Conservation (phyloP, 805 yeast species). For the Wickerhamomyces silvicola region DNA sequence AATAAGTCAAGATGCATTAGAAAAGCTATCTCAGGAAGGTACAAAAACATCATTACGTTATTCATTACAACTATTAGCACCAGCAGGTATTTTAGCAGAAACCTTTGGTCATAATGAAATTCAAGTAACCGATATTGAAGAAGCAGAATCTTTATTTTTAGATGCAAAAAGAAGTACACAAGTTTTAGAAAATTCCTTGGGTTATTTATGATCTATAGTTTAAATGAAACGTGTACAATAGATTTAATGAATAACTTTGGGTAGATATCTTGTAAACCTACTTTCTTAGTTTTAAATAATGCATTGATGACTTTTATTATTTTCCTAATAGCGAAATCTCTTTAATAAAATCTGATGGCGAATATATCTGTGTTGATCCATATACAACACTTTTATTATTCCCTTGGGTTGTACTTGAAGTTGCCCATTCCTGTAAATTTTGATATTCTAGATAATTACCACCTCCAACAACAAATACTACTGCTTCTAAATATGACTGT, state of each 20-base stretch:
- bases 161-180: slow-evolving; percentile 80
- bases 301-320: too few species aligned
- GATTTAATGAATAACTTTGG: background rate
- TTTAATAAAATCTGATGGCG: slow-evolving; percentile 61
- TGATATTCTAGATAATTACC: slow-evolving; percentile 94
- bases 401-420: slow-evolving; percentile 29
- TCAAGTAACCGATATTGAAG: slow-evolving; percentile 66
- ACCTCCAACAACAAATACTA: slow-evolving; percentile 94
- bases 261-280: too few species aligned
- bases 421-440: slow-evolving; percentile 85
- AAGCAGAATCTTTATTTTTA: slow-evolving; percentile 74
- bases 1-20: slow-evolving; percentile 63
- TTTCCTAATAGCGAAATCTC: slow-evolving; percentile 55
- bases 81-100: slow-evolving; percentile 77
- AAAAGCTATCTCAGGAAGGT: slow-evolving; percentile 68
- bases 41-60: slow-evolving; percentile 78
- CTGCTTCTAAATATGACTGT: slow-evolving; percentile 69
- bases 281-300: too few species aligned
- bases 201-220: slow-evolving; percentile 24
- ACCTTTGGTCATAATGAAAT: slow-evolving; percentile 68
- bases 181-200: slow-evolving; percentile 39
- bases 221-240: slow-evolving; percentile 1
- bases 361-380: slow-evolving; percentile 76
- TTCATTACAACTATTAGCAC: slow-evolving; percentile 85
- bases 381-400: slow-evolving; percentile 59